A percentile compares a stretch with the other conserved stretches of the same genome.
Conservation (phyloP, 2,329 filamentous ascomycete genomes). For the Penicillium digitatum region DNA sequence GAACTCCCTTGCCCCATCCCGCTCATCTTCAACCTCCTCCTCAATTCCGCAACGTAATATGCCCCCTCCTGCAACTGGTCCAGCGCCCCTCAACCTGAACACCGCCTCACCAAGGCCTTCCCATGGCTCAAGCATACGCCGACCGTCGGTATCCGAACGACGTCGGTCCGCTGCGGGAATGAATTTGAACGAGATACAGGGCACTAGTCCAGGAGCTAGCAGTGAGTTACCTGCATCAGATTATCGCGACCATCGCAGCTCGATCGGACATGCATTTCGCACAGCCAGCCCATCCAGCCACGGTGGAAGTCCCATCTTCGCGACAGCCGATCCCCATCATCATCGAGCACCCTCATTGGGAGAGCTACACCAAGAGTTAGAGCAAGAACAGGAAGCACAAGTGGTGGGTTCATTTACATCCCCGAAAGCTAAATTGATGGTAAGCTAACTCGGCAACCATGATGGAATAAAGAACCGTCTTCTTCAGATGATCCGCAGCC, state of each 20-base stretch:
- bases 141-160: conserved; percentile 40
- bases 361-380: conserved; percentile 50
- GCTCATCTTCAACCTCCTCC: conserved; percentile 42
- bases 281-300: conserved; percentile 44
- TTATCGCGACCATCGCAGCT: conserved; percentile 37
- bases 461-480: conserved; percentile 43
- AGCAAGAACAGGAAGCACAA: conserved; percentile 51
- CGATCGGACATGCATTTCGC: conserved; percentile 38
- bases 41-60: conserved; percentile 32
- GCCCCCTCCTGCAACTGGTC: conserved; percentile 44
- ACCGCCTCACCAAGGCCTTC: conserved; percentile 46
- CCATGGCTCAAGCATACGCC: conserved; percentile 33
- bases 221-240: conserved; percentile 34
- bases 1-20: conserved; percentile 63
- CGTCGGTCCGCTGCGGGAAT: conserved; percentile 42
- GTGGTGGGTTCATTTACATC: conserved; percentile 37
- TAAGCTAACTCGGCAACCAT: background rate
- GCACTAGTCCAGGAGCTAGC: conserved; percentile 5
- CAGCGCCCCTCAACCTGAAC: conserved; percentile 47
- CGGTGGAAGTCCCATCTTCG: conserved; percentile 41
- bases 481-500: conserved; percentile 48
- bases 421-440: background rate
- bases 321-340: conserved; percentile 47
- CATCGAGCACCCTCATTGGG: conserved; percentile 48
- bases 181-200: conserved; percentile 36